A percentile compares a stretch with the other conserved stretches of the same genome.
These are phyloP conservation scores for Pseudocercospora eumusae DNA, from an alignment of 2,329 filamentous ascomycete genomes.

Conservation along the genomic window DNA sequence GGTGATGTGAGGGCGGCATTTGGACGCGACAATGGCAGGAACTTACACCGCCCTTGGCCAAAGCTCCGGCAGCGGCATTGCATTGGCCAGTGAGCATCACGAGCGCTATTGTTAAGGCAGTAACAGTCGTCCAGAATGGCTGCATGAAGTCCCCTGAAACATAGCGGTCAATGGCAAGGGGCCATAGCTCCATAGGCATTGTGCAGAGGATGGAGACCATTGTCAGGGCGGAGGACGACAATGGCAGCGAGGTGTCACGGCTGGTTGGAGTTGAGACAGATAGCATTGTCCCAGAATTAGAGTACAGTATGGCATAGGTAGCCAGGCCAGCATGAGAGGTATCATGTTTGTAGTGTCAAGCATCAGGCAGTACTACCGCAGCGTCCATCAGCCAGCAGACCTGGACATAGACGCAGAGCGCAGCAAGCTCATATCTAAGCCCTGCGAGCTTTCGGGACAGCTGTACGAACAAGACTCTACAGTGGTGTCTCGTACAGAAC, in stretches of 20 bases:
- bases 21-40: background rate
- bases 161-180: constrained; percentile 6
- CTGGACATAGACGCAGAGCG: too few species aligned
- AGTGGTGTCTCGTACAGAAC: background rate
- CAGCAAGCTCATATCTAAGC: too few species aligned
- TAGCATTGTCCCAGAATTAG: background rate
- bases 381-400: too few species aligned
- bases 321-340: too few species aligned
- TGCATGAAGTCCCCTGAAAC: background rate
- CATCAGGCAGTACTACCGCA: too few species aligned
- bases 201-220: background rate
- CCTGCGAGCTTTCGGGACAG: background rate
- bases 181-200: background rate
- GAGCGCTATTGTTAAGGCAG: constrained; percentile 7
- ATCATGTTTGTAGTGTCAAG: too few species aligned
- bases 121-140: background rate
- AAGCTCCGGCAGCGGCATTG: constrained; percentile 1
- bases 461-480: too few species aligned
- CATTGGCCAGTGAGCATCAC: constrained; percentile 3
- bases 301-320: background rate
- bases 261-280: background rate
- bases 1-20: constrained; percentile 1
- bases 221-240: background rate
- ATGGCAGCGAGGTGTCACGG: background rate
- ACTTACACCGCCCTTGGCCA: constrained; percentile 2